Evolutionary conservation across 768 basidiomycete genomes (phyloP).

Genomic region (Leccinum boreale): DNA sequence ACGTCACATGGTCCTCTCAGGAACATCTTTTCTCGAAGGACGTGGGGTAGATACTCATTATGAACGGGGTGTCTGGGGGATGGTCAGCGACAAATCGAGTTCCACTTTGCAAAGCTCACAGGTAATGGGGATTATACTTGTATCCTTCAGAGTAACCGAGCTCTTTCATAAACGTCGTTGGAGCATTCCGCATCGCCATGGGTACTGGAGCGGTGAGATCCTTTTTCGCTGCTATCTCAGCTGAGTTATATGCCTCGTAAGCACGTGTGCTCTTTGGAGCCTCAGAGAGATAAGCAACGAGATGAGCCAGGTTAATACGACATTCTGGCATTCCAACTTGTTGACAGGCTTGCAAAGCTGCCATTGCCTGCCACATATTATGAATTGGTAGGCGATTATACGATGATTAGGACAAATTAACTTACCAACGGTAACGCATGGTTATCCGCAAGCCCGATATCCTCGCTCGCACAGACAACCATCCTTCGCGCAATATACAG

Average conservation of each 20-base stretch:
- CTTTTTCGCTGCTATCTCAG: conserved; percentile 56
- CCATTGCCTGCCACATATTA: conserved; percentile 49
- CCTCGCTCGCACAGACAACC: conserved; percentile 81
- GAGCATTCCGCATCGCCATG: conserved; percentile 72
- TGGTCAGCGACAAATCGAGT: not conserved
- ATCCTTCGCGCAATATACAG: conserved; percentile 71
- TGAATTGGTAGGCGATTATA: conserved; percentile 9
- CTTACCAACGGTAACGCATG: conserved; percentile 72
- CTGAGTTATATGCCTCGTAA: conserved; percentile 73
- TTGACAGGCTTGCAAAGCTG: conserved; percentile 63
- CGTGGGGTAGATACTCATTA: conserved; percentile 57
- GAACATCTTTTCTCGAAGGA: conserved; percentile 43
- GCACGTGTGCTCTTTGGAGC: conserved; percentile 78
- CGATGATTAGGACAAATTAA: not conserved
- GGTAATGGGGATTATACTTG: conserved; percentile 58
- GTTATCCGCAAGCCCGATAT: conserved; percentile 77
- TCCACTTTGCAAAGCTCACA: conserved; percentile 31
- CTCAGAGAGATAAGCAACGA: conserved; percentile 76
- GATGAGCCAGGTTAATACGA: conserved; percentile 73
- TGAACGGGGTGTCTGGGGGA: conserved; percentile 56
- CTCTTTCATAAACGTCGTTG: conserved; percentile 66
- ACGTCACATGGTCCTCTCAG: conserved; percentile 42
- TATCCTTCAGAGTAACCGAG: conserved; percentile 67
- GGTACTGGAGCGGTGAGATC: conserved; percentile 62
- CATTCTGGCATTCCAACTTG: conserved; percentile 80